A percentile compares a stretch with the other conserved stretches of the same genome.
Evolutionary conservation across 2,329 filamentous ascomycete genomes (phyloP).

Genomic region (Fusarium burgessii): DNA sequence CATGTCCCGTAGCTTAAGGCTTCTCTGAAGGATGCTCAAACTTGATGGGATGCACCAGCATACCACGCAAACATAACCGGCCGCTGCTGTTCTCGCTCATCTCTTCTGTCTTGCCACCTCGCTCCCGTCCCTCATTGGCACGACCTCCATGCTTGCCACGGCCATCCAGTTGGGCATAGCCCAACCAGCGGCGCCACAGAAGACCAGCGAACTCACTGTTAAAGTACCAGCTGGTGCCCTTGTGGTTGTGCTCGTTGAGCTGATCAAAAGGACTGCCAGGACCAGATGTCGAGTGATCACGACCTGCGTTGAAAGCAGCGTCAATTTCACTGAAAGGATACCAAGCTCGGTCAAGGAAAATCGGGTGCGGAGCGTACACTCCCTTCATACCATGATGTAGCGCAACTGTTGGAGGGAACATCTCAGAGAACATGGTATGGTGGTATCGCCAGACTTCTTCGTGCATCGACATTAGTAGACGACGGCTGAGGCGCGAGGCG

Average conservation of each 20-base stretch:
- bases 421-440: slow-evolving; percentile 82
- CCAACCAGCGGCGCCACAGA: slow-evolving; percentile 84
- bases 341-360: slow-evolving; percentile 84
- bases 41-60: slow-evolving; percentile 87
- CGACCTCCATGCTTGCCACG: slow-evolving; percentile 62
- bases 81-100: slow-evolving; percentile 61
- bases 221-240: slow-evolving; percentile 87
- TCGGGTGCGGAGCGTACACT: slow-evolving; percentile 83
- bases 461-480: slow-evolving; percentile 78
- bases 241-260: slow-evolving; percentile 84
- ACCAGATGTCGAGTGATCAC: slow-evolving; percentile 74
- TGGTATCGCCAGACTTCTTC: slow-evolving; percentile 75
- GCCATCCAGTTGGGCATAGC: slow-evolving; percentile 66
- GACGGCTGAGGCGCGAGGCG: slow-evolving; percentile 73
- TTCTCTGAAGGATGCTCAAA: slow-evolving; percentile 65
- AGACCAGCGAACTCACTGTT: slow-evolving; percentile 80
- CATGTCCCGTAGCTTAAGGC: slow-evolving; percentile 28
- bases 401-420: slow-evolving; percentile 79
- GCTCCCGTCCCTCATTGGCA: slow-evolving; percentile 59
- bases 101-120: slow-evolving; percentile 66
- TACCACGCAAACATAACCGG: slow-evolving; percentile 81
- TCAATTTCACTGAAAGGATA: slow-evolving; percentile 73
- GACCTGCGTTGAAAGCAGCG: slow-evolving; percentile 81
- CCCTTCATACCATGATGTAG: slow-evolving; percentile 83
- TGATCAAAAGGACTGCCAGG: slow-evolving; percentile 74